Evolutionary conservation across 345 rosid genomes (phyloP).

Genomic region (Angophora floribunda): DNA sequence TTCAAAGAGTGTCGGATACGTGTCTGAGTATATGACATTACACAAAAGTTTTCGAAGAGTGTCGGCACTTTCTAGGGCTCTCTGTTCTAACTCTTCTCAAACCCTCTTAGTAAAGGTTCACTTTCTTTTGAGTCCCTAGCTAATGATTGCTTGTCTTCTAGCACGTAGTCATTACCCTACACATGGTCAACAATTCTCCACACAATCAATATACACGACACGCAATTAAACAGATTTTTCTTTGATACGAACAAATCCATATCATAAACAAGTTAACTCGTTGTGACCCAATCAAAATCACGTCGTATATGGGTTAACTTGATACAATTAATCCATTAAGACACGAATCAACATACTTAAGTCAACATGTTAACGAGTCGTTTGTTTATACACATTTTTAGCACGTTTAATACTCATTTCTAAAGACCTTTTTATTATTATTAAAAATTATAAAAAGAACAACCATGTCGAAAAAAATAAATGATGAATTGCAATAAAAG

Average conservation of each 20-base stretch:
- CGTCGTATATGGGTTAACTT: neutral
- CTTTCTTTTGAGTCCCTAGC: neutral
- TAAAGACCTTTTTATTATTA: neutral
- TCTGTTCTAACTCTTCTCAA: neutral
- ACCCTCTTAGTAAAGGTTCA: neutral
- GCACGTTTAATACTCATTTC: neutral
- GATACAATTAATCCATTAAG: neutral
- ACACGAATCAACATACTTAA: neutral
- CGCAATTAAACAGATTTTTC: neutral
- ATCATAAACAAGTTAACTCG: neutral
- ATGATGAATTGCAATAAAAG: neutral
- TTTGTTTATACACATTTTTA: neutral
- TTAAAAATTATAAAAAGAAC: neutral
- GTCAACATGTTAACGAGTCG: neutral
- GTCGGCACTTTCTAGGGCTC: neutral
- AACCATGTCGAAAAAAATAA: neutral
- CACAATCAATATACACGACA: too few relatives aligned
- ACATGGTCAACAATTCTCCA: too few relatives aligned
- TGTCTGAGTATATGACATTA: too few relatives aligned
- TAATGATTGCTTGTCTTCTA: neutral
- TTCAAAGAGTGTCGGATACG: too few relatives aligned
- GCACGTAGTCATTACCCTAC: neutral
- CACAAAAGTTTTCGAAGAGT: too few relatives aligned
- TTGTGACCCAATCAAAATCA: neutral
- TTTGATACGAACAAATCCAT: neutral